Percentiles rank a stretch among this genome's conserved stretches.
These are phyloP conservation scores for Chaetothyriales sp. DNA, from an alignment of 2,329 filamentous ascomycete genomes.

Conservation along the genomic window DNA sequence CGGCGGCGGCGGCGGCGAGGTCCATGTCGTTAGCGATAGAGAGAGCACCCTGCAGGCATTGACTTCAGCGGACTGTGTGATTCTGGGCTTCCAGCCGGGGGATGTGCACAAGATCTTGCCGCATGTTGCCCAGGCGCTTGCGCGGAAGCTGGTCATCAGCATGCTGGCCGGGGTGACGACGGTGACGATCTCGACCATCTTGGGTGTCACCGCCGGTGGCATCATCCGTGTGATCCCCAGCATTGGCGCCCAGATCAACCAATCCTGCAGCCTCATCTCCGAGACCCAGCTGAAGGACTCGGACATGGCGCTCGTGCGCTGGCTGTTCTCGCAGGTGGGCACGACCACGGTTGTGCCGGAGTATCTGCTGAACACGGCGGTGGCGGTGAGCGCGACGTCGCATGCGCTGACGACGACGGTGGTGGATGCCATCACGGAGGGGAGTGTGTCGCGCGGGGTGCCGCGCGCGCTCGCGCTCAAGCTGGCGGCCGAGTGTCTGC, in stretches of 20 bases:
- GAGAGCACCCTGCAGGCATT: background rate
- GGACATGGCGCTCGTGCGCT: constrained; percentile 29
- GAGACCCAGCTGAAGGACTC: constrained; percentile 27
- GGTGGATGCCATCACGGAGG: constrained; percentile 37
- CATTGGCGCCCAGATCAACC: constrained; percentile 30
- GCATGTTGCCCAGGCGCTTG: constrained; percentile 27
- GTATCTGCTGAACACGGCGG: constrained; percentile 40
- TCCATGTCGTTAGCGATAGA: constrained; percentile 21
- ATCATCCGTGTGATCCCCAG: constrained; percentile 32
- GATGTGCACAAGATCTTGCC: constrained; percentile 28
- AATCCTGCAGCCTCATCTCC: constrained; percentile 36
- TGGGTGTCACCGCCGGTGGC: constrained; percentile 4
- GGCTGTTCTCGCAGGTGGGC: constrained; percentile 26
- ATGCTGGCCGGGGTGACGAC: constrained; percentile 35
- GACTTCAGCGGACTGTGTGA: constrained; percentile 25
- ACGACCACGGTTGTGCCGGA: constrained; percentile 37
- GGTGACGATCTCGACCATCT: constrained; percentile 7
- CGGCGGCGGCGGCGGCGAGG: no score
- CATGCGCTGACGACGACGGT: constrained; percentile 21
- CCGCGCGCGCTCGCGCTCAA: constrained; percentile 34
- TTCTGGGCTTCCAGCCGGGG: constrained; percentile 35
- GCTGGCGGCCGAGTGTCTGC: constrained; percentile 38
- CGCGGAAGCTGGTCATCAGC: constrained; percentile 36
- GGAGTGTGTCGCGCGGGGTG: constrained; percentile 38
- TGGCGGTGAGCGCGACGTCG: constrained; percentile 34